These are phyloP conservation scores for Pleurotus tuber-regium DNA, from an alignment of 768 basidiomycete species.

Conservation along the genomic window DNA sequence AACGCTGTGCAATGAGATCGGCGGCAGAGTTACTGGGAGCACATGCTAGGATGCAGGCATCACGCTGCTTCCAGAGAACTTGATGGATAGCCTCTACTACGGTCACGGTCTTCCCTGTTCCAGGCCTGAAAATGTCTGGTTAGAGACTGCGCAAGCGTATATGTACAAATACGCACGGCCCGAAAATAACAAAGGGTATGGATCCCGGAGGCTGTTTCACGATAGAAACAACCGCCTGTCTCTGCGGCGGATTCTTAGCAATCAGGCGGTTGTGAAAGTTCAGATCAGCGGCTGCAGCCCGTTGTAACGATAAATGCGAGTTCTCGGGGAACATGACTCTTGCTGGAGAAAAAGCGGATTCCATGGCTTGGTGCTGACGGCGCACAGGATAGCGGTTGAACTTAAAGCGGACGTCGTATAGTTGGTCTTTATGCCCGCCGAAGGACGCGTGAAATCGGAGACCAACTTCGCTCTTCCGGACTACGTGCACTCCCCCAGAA, in stretches of 20 bases:
- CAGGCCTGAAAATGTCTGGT: slow-evolving; percentile 35
- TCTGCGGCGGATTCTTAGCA: slow-evolving; percentile 42
- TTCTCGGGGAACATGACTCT: slow-evolving; percentile 48
- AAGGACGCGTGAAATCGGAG: slow-evolving; percentile 48
- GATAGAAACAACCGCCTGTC: slow-evolving; percentile 50
- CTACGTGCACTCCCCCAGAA: slow-evolving; percentile 48
- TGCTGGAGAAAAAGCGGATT: slow-evolving; percentile 31
- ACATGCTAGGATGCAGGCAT: slow-evolving; percentile 54
- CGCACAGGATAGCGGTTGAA: slow-evolving; percentile 52
- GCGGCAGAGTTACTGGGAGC: slow-evolving; percentile 71
- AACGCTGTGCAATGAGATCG: slow-evolving; percentile 50
- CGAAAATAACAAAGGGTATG: slow-evolving; percentile 58
- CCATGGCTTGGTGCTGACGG: slow-evolving; percentile 54
- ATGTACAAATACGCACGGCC: slow-evolving; percentile 46
- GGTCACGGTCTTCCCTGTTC: slow-evolving; percentile 69
- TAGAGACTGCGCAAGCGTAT: neutral
- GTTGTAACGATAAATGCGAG: slow-evolving; percentile 18
- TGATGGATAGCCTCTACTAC: slow-evolving; percentile 63
- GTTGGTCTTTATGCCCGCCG: slow-evolving; percentile 33
- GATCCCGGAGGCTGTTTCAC: slow-evolving; percentile 41
- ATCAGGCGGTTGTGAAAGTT: slow-evolving; percentile 29
- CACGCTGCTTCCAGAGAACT: slow-evolving; percentile 38
- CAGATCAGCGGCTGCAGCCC: slow-evolving; percentile 17
- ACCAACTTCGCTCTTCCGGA: slow-evolving; percentile 38
- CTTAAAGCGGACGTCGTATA: slow-evolving; percentile 54